Evolutionary conservation across 768 basidiomycete species (phyloP), one percentile per base, ranked within the genome.

Genomic region (Sporobolomyces pararoseus): DNA sequence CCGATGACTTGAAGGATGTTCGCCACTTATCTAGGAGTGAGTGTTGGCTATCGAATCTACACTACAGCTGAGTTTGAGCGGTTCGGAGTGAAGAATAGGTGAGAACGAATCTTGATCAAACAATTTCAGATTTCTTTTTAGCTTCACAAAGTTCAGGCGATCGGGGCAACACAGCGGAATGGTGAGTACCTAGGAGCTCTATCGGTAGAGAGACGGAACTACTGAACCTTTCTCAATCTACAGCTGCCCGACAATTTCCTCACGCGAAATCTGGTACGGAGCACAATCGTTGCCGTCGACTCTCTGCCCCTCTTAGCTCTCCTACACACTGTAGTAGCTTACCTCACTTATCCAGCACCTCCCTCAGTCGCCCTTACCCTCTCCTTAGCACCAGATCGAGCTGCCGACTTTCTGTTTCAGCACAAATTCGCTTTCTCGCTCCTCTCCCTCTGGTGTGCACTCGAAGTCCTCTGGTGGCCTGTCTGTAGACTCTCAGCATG

Each of bases 311-410:
- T 54, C 2, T 6, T 68, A 31, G 25, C 44, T 19, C 7, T 51
- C 0, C 9, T 50, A n/a, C 66, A 66, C 55, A 39, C 62, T 21
- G 19, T 46, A 4, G 47, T 55, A 6, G 34, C 65, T 9, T 31
- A 37, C 39, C 2, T 23, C 10, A n/a, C 34, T 25, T 34, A 42
- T 21, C 72, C 72, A 1, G 72, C 65, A 12, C 65, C 72, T 3
- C 59, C 72, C n/a, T 39, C 53, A 12, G 55, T 69, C 72, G 59
- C 51, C 44, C 37, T 63, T 44, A 46, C 57, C 39, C 17, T 42
- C 31, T 31, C 42, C 5, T 46, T 68, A 31, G 58, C 67, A 23
- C 37, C 60, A 25, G 19, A 39, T 0, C 17, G 1, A 2, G 49
- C 64, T 25, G 54, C 49, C 35, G 50, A 66, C 23, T 32, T 63